phyloP scores from a whole-genome alignment of 805 yeast species.

The Saccharomycopsis guyanensis region DNA sequence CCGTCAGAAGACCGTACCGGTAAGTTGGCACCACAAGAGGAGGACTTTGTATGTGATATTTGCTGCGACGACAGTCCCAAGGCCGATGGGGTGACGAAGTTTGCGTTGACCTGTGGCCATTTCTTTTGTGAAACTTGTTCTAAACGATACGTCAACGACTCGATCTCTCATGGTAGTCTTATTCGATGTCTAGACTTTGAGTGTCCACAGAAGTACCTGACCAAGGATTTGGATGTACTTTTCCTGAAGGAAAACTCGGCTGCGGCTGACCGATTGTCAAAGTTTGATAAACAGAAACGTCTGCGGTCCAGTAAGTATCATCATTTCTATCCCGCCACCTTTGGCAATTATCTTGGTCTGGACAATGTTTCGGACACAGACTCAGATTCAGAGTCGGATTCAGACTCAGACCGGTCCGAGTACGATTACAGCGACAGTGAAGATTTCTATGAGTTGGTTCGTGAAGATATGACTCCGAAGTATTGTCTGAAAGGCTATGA shows the following conservation, averaged over 20 bases:
- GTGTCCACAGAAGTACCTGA: conserved; percentile 39
- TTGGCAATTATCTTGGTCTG: conserved; percentile 11
- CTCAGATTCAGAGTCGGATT: neutral
- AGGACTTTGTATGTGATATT: conserved; percentile 46
- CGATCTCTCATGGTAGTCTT: conserved; percentile 34
- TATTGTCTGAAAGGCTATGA: conserved; percentile 19
- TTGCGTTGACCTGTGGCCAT: conserved; percentile 55
- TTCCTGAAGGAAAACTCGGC: conserved; percentile 15
- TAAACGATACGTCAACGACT: conserved; percentile 44
- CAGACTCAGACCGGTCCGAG: neutral
- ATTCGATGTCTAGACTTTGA: conserved; percentile 62
- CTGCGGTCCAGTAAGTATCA: conserved; percentile 1
- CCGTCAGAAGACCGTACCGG: conserved; percentile 8
- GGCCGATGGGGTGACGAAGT: conserved; percentile 24
- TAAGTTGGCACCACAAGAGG: conserved; percentile 22
- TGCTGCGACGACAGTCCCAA: conserved; percentile 55
- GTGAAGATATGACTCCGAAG: conserved; percentile 4
- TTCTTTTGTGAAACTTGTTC: conserved; percentile 66
- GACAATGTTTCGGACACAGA: neutral
- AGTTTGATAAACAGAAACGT: neutral
- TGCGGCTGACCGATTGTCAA: conserved; percentile 2
- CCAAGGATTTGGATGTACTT: conserved; percentile 33
- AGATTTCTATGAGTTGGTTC: conserved; percentile 9
- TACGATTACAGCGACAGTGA: conserved; percentile 10
- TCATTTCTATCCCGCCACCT: conserved; percentile 8